These are phyloP conservation scores for Morella rubra DNA, from an alignment of 306 rosid genomes.

Conservation along the genomic window DNA sequence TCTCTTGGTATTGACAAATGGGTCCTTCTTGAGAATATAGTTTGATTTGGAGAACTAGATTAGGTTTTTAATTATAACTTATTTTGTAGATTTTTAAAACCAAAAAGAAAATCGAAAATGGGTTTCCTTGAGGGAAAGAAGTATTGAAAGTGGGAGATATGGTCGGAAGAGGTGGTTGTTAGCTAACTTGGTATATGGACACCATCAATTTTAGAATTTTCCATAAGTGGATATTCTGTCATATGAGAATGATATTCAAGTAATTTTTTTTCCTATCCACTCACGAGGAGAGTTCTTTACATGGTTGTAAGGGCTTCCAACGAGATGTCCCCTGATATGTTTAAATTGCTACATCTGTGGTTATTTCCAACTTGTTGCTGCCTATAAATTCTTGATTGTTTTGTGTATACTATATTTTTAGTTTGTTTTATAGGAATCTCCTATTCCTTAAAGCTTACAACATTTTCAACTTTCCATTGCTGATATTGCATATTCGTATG, in stretches of 20 bases:
- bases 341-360: not conserved
- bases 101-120: not conserved
- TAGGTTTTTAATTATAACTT: not conserved
- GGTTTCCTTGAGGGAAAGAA: not conserved
- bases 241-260: not conserved
- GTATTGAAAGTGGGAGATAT: not conserved
- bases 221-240: not conserved
- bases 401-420: not conserved
- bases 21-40: not conserved
- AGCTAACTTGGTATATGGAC: not conserved
- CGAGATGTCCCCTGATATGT: not conserved
- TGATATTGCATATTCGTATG: not conserved
- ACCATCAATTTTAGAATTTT: not conserved
- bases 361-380: not conserved
- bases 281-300: not conserved
- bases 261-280: not conserved
- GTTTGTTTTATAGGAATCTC: not conserved
- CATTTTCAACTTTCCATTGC: not conserved
- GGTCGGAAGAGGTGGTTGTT: not conserved
- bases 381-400: not conserved
- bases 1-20: not conserved
- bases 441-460: not conserved
- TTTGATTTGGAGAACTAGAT: not conserved
- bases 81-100: not conserved
- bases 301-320: not conserved